A percentile compares a stretch with the other conserved stretches of the same genome.
phyloP scores from a whole-genome alignment of 495 filamentous ascomycete species.

The Hypomontagnella monticulosa region DNA sequence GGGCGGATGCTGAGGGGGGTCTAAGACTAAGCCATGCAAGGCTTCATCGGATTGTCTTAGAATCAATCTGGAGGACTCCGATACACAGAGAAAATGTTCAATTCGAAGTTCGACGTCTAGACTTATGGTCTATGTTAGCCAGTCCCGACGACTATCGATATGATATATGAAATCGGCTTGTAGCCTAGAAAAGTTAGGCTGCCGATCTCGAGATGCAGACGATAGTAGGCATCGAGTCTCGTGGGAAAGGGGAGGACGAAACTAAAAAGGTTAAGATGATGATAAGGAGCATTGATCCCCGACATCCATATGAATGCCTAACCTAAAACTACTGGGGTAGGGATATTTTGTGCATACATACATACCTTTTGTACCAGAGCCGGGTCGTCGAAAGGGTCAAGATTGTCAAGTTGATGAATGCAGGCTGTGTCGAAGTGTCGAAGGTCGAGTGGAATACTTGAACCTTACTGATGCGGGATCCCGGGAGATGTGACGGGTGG shows the following conservation, averaged over 20 bases:
- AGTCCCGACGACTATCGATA: constrained; percentile 24
- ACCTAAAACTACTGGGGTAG: constrained; percentile 7
- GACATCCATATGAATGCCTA: constrained; percentile 29
- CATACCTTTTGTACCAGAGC: constrained; percentile 29
- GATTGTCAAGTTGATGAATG: constrained; percentile 11
- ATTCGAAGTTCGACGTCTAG: constrained; percentile 1
- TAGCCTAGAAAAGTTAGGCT: constrained; percentile 27
- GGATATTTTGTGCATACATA: constrained; percentile 31
- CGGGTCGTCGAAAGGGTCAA: constrained; percentile 7
- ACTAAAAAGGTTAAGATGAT: background rate
- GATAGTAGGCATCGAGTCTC: constrained; percentile 11
- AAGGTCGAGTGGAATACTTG: constrained; percentile 14
- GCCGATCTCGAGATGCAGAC: constrained; percentile 28
- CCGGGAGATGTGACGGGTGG: constrained; percentile 39
- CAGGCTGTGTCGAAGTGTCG: constrained; percentile 2
- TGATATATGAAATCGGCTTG: constrained; percentile 10
- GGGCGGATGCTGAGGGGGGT: constrained; percentile 30
- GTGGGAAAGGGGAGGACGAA: constrained; percentile 29
- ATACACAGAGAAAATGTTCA: constrained; percentile 15
- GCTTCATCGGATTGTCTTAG: constrained; percentile 46
- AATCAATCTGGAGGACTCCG: constrained; percentile 23
- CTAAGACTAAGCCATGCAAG: constrained; percentile 44
- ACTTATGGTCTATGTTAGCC: background rate
- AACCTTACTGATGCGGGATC: constrained; percentile 33
- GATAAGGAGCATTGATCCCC: constrained; percentile 5